Conservation (phyloP, 495 filamentous ascomycete species). For the Aspergillus mulundensis region DNA sequence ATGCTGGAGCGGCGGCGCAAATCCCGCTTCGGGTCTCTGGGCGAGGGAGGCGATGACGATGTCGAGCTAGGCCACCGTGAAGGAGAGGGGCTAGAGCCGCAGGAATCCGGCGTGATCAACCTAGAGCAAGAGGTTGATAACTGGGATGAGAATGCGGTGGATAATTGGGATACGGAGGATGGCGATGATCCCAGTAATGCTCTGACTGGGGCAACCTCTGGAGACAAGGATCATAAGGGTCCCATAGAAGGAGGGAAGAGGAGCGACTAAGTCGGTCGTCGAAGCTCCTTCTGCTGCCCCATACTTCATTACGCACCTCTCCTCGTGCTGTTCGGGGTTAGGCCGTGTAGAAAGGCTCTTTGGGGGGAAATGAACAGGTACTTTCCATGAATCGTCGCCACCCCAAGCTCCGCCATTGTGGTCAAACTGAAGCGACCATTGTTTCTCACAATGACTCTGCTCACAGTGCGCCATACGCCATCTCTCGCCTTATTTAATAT, state of each 20-base stretch:
- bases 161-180: conserved; percentile 68
- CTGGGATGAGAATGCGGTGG: conserved; percentile 78
- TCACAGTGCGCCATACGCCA: not conserved
- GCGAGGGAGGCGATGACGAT: conserved; percentile 52
- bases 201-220: conserved; percentile 4
- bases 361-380: not conserved
- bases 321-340: not conserved
- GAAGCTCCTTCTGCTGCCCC: not conserved
- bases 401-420: not conserved
- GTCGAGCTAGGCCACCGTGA: conserved; percentile 54
- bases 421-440: not conserved
- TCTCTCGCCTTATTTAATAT: not conserved
- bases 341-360: not conserved
- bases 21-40: conserved; percentile 63
- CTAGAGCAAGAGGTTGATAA: conserved; percentile 75
- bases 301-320: not conserved
- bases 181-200: conserved; percentile 17
- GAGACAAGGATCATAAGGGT: conserved; percentile 6
- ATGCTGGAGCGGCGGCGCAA: conserved; percentile 88
- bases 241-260: conserved; percentile 19
- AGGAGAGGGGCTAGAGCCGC: conserved; percentile 53
- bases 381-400: not conserved
- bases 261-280: conserved; percentile 18
- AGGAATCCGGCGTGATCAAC: conserved; percentile 51
- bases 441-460: not conserved